A percentile compares a stretch with the other conserved stretches of the same genome.
Conservation (phyloP, 208 protist species). For the Wallacemonas sp. region DNA sequence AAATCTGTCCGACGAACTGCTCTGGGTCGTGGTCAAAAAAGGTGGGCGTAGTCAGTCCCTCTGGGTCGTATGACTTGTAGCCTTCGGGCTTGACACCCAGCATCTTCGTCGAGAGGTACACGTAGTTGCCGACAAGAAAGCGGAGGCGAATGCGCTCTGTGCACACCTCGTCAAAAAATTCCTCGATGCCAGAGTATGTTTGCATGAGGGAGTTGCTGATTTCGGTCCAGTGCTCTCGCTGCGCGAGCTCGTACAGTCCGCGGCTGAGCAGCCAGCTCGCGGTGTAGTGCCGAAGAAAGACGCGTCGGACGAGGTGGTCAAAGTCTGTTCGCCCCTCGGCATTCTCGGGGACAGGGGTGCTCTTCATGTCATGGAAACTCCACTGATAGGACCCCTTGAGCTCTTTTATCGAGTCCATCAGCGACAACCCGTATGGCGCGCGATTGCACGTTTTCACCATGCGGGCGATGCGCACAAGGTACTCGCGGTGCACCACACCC, state of each 20-base stretch:
- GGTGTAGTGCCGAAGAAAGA: constrained; percentile 73
- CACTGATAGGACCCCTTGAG: constrained; percentile 72
- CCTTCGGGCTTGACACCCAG: constrained; percentile 33
- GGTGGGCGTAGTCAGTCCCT: constrained; percentile 36
- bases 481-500: constrained; percentile 50
- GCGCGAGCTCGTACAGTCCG: constrained; percentile 52
- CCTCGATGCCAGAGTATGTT: constrained; percentile 42
- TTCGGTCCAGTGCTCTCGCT: constrained; percentile 58
- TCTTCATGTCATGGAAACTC: constrained; percentile 76
- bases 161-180: constrained; percentile 67
- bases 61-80: constrained; percentile 31
- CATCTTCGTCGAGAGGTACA: constrained; percentile 71
- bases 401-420: constrained; percentile 70
- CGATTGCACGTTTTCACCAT: constrained; percentile 40
- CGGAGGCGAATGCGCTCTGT: constrained; percentile 50
- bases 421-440: constrained; percentile 66
- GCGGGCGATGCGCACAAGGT: constrained; percentile 57
- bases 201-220: constrained; percentile 32
- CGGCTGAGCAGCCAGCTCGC: constrained; percentile 49
- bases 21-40: constrained; percentile 60
- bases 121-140: constrained; percentile 71
- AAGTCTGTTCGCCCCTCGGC: constrained; percentile 37
- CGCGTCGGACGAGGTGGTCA: constrained; percentile 52
- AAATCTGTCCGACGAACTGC: constrained; percentile 66
- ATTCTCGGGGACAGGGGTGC: constrained; percentile 32